Base-by-base conservation (phyloP, 2,329 filamentous ascomycete species). In the Fusarium stilboides region DNA sequence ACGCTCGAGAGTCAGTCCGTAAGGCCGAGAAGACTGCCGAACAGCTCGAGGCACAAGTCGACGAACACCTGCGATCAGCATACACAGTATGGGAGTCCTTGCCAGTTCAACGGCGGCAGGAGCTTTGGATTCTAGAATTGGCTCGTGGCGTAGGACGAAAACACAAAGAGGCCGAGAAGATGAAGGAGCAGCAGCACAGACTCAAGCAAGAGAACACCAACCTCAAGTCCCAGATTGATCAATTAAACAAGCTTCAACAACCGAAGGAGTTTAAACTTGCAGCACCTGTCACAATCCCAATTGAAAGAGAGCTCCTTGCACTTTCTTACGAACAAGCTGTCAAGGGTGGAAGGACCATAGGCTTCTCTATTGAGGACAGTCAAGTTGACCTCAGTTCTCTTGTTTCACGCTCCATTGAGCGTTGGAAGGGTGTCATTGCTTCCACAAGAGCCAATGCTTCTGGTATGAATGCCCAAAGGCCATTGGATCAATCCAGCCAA, bases 31-130 rank as follows among this genome's bases (percentile, higher is more conserved):
- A 81, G 71, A 76, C 81, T 64, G 91, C 84, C 42, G 87, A 85
- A 68, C 79, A 83, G 28, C 86, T 95, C 51, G 90, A 94, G 67
- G 88, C 89, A 52, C 89, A 91, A 70, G 87, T 94, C 33, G 84
- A 87, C 40, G 86, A 91, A 60, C 95, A 98, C 77, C 79, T 97
- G 8, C 87, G 92, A n/a, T 88, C 90, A 15, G 90, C 93, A 1
- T 97, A 90, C 77, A 85, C 87, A 8, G 91, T 93, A 42, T 98
- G 94, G 94, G 88, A 88, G 52, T 83, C 83, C 3, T 82, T 96
- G 26, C 80, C 89, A 1, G 69, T 78, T 3, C 85, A 87, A 36
- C 84, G 87, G 22, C 85, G 87, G 53, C 83, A 83, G 26, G 87
- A 90, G 68, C 82, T 90, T 8, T 91, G 89, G 89, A 79, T 84